These are phyloP conservation scores for Umbelopsis ramanniana DNA, from an alignment of 192 early-diverging fungal species.

Conservation along the genomic window DNA sequence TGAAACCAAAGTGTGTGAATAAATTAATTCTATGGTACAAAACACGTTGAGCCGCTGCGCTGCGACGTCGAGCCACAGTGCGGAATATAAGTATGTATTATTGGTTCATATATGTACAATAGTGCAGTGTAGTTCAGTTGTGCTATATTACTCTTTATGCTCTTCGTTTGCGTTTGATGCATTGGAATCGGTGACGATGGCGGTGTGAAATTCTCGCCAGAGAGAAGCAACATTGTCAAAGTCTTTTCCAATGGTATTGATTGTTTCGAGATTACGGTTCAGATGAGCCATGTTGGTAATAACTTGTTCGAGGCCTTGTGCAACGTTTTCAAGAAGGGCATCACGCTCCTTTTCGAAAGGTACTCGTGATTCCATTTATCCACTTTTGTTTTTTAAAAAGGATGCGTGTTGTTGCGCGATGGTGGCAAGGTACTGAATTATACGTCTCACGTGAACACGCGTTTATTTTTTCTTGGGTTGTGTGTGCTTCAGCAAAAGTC, in stretches of 20 bases:
- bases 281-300: conserved; percentile 50
- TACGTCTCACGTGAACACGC: neutral
- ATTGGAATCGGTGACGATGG: conserved; percentile 25
- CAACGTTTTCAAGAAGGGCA: conserved; percentile 28
- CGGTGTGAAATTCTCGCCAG: conserved; percentile 55
- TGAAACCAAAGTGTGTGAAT: neutral
- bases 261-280: conserved; percentile 55
- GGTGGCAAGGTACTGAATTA: neutral
- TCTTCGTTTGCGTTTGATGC: conserved; percentile 11
- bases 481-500: too few relatives aligned
- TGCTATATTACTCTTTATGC: neutral
- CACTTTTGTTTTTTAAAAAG: too few relatives aligned
- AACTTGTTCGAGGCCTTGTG: conserved; percentile 49
- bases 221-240: conserved; percentile 53
- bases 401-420: too few relatives aligned
- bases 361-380: conserved; percentile 18
- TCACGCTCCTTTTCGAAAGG: conserved; percentile 32
- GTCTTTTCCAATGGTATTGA: conserved; percentile 55
- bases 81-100: neutral
- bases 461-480: too few relatives aligned
- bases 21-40: neutral
- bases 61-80: neutral
- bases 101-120: conserved; percentile 4
- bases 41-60: neutral
- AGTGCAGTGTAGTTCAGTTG: neutral